Evolutionary conservation across 345 rosid genomes (phyloP), one percentile per base, ranked within the genome.

Genomic region (Xanthoceras sorbifolium): DNA sequence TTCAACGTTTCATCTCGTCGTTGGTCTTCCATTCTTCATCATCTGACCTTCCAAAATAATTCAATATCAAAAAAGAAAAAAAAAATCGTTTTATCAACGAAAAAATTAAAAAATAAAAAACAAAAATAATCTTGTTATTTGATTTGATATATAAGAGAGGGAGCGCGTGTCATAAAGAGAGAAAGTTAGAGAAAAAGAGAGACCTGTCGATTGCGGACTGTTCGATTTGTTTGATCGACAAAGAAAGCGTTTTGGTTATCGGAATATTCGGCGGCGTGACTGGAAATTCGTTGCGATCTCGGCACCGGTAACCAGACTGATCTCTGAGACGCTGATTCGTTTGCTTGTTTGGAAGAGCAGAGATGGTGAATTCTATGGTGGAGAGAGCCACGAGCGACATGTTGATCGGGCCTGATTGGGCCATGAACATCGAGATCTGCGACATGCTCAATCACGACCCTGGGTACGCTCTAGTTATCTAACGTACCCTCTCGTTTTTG

Each of bases 371-470:
- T 86, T 84, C 97, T 74, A 84, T 94, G 97, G 98, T 97, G 84
- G 98, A 97, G 86, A 81, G 99, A 79, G 99, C 99, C 29, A 97
- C 99, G 71, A 94, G 93, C 89, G 99, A 92, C 85, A 85, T 92
- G 98, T 85, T 97, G 88, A 93, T 94, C 89, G 99, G 99, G 9
- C 98, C 99, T 9, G 99, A 97, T 85, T 97, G 99, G 99, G 97
- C 99, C 54, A 91, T 92, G 97, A 97, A 97, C 82, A 92, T 97
- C 77, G 99, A 97, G 99, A 97, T 97, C 98, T 97, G 98, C 81
- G 98, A 97, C 60, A 87, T 92, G 87, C 94, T 96, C 85, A 97
- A 92, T 82, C 94, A 82, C 78, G 98, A 97, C 84, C 99, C 98
- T 50, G 90, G 88, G 97, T 93, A 86, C 23, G 89, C 69, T 32